Base-by-base conservation (phyloP, 2,329 filamentous ascomycete genomes). In the Claviceps pusilla region DNA sequence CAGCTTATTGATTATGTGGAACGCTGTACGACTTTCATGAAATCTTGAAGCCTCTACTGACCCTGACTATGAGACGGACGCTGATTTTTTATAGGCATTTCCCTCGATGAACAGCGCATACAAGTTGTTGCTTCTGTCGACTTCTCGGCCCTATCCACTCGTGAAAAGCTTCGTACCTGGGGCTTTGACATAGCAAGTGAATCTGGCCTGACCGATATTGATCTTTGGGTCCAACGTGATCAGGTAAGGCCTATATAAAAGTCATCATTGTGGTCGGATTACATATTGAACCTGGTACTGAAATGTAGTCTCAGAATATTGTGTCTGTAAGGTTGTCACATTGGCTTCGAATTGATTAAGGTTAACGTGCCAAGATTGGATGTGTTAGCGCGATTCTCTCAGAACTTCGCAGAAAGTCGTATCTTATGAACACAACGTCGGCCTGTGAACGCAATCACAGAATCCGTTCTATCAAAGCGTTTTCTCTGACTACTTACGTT, bases 331-430 rank as follows among this genome's bases (percentile, higher is more conserved):
- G 53, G 53, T 10, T 54, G 37, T 19, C 19, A 37, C 10, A 7
- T 9, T 52, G 3, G 5, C 47, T 52, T 29, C 33, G 10, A 43
- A 39, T 24, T 50, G 24, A 24, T 35, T 11, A 49, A 37, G 14
- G 41, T 48, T 62, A n/a, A 63, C 39, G 7, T 29, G 41, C n/a
- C 16, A 54, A 83, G 72, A 73, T 95, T 50, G 87, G 88, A 3
- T 97, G 93, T 68, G 86, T 85, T 31, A 89, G 90, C n/a, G 90
- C 90, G 31, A 71, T 97, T 2, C 70, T 97, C n/a, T 77, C 79
- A 5, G 87, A 94, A 59, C 68, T 96, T 29, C 81, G 88, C 61
- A 81, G 87, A 52, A 62, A 64, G 39, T 62, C 82, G 43, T 75
- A 78, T 3, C 76, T 80, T 4, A 6, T 19, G 12, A 7, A 46